phyloP scores from a whole-genome alignment of 495 filamentous ascomycete species.

The Penicillium flavigenum region DNA sequence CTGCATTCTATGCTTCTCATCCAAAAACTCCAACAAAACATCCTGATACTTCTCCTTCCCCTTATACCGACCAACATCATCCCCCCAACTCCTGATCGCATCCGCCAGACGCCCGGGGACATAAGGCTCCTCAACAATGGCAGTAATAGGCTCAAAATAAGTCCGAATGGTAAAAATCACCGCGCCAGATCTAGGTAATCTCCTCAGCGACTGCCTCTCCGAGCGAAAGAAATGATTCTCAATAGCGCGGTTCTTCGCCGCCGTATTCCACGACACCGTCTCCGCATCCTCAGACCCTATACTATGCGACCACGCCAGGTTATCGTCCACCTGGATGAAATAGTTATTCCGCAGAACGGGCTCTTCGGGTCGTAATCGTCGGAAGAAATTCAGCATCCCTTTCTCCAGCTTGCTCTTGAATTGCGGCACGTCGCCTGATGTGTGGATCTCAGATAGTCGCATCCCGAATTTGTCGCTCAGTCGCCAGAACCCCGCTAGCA shows the following conservation, averaged over 20 bases:
- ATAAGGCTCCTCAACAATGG: slow-evolving; percentile 64
- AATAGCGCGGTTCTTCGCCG: slow-evolving; percentile 74
- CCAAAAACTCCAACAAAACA: slow-evolving; percentile 79
- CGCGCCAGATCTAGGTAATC: slow-evolving; percentile 70
- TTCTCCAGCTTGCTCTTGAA: slow-evolving; percentile 75
- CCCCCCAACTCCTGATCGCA: slow-evolving; percentile 79
- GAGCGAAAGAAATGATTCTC: slow-evolving; percentile 75
- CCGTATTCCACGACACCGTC: slow-evolving; percentile 68
- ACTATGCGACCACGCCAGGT: slow-evolving; percentile 66
- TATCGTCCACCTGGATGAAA: slow-evolving; percentile 77
- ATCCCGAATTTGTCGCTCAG: slow-evolving; percentile 83
- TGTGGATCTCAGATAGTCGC: slow-evolving; percentile 81
- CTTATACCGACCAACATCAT: slow-evolving; percentile 82
- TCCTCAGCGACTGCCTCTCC: slow-evolving; percentile 73
- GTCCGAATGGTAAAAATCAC: slow-evolving; percentile 81
- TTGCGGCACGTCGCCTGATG: slow-evolving; percentile 74
- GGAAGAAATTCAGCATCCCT: slow-evolving; percentile 81
- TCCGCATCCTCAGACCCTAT: slow-evolving; percentile 72
- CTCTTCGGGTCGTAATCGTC: slow-evolving; percentile 60
- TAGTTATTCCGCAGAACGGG: slow-evolving; percentile 71
- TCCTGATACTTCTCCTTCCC: slow-evolving; percentile 77
- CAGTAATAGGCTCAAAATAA: slow-evolving; percentile 70
- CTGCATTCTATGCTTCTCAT: slow-evolving; percentile 76
- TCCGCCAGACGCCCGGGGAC: slow-evolving; percentile 71
- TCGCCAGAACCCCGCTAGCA: slow-evolving; percentile 86